These are phyloP conservation scores for Pichia californica DNA, from an alignment of 805 yeast species.

Conservation along the genomic window DNA sequence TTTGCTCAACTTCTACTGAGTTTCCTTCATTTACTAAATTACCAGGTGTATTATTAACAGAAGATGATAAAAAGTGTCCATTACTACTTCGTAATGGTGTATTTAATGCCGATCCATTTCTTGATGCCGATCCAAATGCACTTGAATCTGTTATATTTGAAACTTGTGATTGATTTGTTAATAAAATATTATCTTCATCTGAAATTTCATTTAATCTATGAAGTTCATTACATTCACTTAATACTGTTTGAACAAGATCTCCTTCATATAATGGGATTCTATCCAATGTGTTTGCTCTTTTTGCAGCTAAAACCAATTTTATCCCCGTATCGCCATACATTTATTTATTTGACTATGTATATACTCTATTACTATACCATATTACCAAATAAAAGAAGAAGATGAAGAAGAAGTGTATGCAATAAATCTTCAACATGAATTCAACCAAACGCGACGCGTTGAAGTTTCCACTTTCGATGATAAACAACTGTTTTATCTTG, in stretches of 20 bases:
- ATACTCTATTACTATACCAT: too few species aligned
- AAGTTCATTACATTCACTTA: slow-evolving; percentile 65
- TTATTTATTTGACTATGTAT: too few species aligned
- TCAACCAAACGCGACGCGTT: too few species aligned
- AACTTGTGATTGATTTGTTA: slow-evolving; percentile 12
- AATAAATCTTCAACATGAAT: too few species aligned
- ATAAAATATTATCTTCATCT: background rate
- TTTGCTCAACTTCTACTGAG: slow-evolving; percentile 23
- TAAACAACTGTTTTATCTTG: too few species aligned
- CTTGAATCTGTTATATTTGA: background rate
- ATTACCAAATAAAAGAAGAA: too few species aligned
- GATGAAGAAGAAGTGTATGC: too few species aligned
- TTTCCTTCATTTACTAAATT: background rate
- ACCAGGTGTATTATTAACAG: slow-evolving; percentile 4
- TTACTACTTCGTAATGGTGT: slow-evolving; percentile 4
- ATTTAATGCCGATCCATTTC: background rate
- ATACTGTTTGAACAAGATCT: slow-evolving; percentile 60
- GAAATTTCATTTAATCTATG: slow-evolving; percentile 39
- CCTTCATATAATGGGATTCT: slow-evolving; percentile 65
- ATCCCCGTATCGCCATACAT: slow-evolving; percentile 91
- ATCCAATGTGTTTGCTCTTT: slow-evolving; percentile 62
- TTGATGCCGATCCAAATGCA: background rate
- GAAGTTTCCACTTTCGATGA: too few species aligned
- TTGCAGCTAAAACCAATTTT: slow-evolving; percentile 80
- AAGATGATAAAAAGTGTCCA: slow-evolving; percentile 7